Evolutionary conservation across 805 yeast species (phyloP), one percentile per base, ranked within the genome.

Genomic region (Candida pseudofarinosa): DNA sequence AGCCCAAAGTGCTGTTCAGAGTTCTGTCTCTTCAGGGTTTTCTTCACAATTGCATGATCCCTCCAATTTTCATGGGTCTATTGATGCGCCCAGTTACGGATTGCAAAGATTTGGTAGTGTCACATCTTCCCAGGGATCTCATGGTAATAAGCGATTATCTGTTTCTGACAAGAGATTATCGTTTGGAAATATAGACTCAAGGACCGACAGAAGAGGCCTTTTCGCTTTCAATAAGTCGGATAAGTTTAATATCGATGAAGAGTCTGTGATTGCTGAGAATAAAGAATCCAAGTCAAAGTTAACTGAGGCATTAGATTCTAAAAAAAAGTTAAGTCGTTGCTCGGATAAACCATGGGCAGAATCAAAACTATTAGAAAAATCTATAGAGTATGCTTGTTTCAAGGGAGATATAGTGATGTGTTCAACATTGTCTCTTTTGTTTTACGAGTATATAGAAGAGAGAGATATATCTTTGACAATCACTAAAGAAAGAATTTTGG

Each of bases 361-460:
- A 2, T 61, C 67, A 5, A 62, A 58, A 37, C 56, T 85, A 43
- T 65, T 85, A 8, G 53, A 63, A 37, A 67, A 77, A 49, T 78
- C 81, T 0, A 59, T 79, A n/a, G 72, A 71, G 17, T 81, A 76
- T 59, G 76, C 83, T 35, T 56, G 75, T 4, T 59, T 59, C 6
- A 85, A 81, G 49, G 91, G 91, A 1, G 88, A 85, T 55, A 53
- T 82, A 14, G 64, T 81, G 12, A 66, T 81, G 71, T 71, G 83
- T 46, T 74, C 85, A 4, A 72, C 84, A 0, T 50, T 85, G 30
- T 66, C 82, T 0, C 51, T 81, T 19, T 54, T 85, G 30, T 81
- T 85, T 56, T 72, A 69, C 42, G 67, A 66, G 4, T 40, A 41
- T 28, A 44, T 49, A 40, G 35, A 37, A 41, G 4, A 37, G 44